phyloP scores from a whole-genome alignment of 306 rosid genomes.

The Glycine tomentella region DNA sequence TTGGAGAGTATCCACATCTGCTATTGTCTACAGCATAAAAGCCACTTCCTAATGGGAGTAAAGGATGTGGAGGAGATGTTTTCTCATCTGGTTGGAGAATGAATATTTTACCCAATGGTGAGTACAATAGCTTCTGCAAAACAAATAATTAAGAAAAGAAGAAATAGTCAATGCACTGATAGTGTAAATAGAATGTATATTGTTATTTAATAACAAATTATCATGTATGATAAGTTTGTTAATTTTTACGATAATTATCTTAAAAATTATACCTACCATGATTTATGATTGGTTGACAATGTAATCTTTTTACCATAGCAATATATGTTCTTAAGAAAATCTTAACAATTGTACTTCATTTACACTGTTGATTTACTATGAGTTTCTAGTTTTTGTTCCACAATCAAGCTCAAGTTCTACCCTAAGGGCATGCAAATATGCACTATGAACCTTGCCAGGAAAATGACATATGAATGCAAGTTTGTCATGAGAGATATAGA shows the following conservation, averaged over 20 bases:
- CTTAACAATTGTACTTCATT: too few species aligned
- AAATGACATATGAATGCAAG: neutral
- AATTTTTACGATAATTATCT: neutral
- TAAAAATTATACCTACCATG: neutral
- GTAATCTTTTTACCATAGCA: too few species aligned
- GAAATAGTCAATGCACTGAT: too few species aligned
- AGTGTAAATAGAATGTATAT: neutral
- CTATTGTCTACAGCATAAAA: neutral
- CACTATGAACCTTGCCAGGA: neutral
- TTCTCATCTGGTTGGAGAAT: slow-evolving; percentile 12
- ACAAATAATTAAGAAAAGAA: neutral
- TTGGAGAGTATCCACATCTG: slow-evolving; percentile 1
- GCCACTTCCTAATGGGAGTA: slow-evolving; percentile 9
- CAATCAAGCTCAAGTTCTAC: too few species aligned
- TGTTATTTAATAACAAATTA: too few species aligned
- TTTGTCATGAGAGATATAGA: neutral
- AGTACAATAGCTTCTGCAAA: neutral
- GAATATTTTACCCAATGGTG: slow-evolving; percentile 3
- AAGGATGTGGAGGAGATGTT: slow-evolving; percentile 5
- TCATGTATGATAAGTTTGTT: neutral
- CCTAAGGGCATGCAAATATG: neutral
- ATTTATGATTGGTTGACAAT: too few species aligned
- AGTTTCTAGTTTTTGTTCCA: too few species aligned
- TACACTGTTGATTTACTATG: too few species aligned
- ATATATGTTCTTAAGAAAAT: too few species aligned